Base-by-base conservation (phyloP, 129 eudicot species). In the Centrapalus pauciflorus region DNA sequence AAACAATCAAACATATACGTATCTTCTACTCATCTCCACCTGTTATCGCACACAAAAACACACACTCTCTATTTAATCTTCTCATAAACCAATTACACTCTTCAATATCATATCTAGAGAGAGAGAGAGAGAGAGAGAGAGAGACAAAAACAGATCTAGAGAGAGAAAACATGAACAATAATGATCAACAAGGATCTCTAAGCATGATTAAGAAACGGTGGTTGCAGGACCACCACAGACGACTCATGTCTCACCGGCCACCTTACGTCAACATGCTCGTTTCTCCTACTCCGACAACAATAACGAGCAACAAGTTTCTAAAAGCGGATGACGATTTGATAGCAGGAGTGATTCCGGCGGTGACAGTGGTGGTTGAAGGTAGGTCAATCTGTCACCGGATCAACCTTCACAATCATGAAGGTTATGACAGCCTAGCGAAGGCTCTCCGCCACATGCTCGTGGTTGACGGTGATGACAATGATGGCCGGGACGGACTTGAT, bases 281-380 rank as follows among this genome's bases (percentile, higher is more conserved):
- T 50, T 32, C 64, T 32, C 54, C 26, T 45, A 12, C 14, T 14
- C 27, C 73, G 10, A 24, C 64, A 7, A 65, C 70, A 4, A 70
- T 72, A 14, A 56, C 54, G 0, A 46, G 71, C 19, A 70, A 74
- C 45, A 45, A 46, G 67, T 69, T 82, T 67, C 70, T 76, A 14
- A 75, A 76, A 20, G 80, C 66, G 54, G 85, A 84, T 62, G 82
- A 74, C 8, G 89, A 80, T 27, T 58, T 85, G 57, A 57, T 77
- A 17, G 70, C 82, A 9, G 64, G 74, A 32, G 81, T 84, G 70
- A 77, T 82, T 14, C 97, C 97, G 4, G 83, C 93, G 12, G 88
- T 90, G 54, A 87, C 97, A 7, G 97, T 90, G 73, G 97, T 90
- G 74, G 76, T 90, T 12, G 97, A 90, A 74, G 97, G 96, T 25